A percentile compares a stretch with the other conserved stretches of the same genome.
Evolutionary conservation across 2,329 filamentous ascomycete genomes (phyloP).

Genomic region (Colletotrichum kahawae): DNA sequence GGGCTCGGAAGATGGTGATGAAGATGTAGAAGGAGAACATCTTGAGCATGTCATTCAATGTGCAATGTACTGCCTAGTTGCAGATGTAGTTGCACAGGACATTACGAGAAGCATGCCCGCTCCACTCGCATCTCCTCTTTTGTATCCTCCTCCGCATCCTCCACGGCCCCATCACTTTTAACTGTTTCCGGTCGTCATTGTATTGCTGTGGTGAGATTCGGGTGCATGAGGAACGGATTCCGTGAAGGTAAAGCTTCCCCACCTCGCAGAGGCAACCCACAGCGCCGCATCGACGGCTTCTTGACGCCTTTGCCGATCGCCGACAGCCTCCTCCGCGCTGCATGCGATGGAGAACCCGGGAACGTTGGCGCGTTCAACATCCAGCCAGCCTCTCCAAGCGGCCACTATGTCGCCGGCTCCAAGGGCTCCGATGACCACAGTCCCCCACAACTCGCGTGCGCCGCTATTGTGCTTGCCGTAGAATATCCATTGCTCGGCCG

Average conservation of each 20-base stretch:
- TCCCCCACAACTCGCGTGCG: slow-evolving; percentile 62
- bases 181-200: not conserved
- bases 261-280: slow-evolving; percentile 53
- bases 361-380: slow-evolving; percentile 50
- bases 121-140: not conserved
- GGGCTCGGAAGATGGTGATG: not conserved
- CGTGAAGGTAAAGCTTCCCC: slow-evolving; percentile 48
- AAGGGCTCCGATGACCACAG: slow-evolving; percentile 53
- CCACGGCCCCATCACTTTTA: not conserved
- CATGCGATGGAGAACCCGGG: slow-evolving; percentile 41
- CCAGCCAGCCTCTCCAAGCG: slow-evolving; percentile 57
- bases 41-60: not conserved
- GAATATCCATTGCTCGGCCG: slow-evolving; percentile 53
- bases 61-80: not conserved
- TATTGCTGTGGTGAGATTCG: not conserved
- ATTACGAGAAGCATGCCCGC: not conserved
- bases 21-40: not conserved
- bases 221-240: not conserved
- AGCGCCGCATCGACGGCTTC: slow-evolving; percentile 45
- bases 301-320: slow-evolving; percentile 42
- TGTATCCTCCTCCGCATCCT: not conserved
- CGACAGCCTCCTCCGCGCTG: slow-evolving; percentile 51
- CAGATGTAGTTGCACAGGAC: not conserved
- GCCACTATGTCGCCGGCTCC: slow-evolving; percentile 36
- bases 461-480: slow-evolving; percentile 52